Evolutionary conservation across 768 basidiomycete genomes (phyloP), one percentile per base, ranked within the genome.

Genomic region (Rhodotorula taiwanensis): DNA sequence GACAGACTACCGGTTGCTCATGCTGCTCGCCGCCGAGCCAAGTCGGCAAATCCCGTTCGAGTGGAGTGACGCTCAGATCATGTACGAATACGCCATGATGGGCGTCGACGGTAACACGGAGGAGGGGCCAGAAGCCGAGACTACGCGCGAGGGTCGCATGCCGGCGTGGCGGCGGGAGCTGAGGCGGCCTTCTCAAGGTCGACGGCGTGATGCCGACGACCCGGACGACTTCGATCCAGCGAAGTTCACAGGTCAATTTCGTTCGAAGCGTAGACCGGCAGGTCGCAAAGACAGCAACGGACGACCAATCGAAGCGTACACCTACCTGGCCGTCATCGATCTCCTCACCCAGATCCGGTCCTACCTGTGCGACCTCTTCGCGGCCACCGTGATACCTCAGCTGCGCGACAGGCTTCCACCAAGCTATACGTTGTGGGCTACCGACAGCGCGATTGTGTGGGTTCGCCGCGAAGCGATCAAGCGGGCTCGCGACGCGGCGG

Each of bases 321-420:
- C 62, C 58, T 59, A 48, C 58, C 61, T 67, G 39, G 62, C 66
- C 23, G 21, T 43, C 28, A 27, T 61, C 21, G 21, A 33, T 25
- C 60, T 66, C 31, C 52, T 66, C 27, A 20, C 45, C 4, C 16
- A 10, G 8, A 47, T 66, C 41, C 59, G 64, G n/a, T 7, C 23
- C 0, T 52, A 56, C 41, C 61, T 68, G 55, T 14, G 33, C 58
- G 55, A 63, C 47, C 58, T 64, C 21, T 52, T 68, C 42, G 21
- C 51, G 5, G 18, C 14, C 27, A 45, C 33, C 21, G 43, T 68
- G 44, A 36, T 56, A 16, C 58, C 58, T 3, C n/a, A 31, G 18
- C 55, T 68, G 25, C 51, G 23, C 27, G 45, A 52, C 10, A 1
- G 1, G 1, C 4, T 60, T 2, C 31, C 52, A 2, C 41, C 62